Evolutionary conservation across 306 rosid species (phyloP), one percentile per base, ranked within the genome.

Genomic region (Carpinus fangiana): DNA sequence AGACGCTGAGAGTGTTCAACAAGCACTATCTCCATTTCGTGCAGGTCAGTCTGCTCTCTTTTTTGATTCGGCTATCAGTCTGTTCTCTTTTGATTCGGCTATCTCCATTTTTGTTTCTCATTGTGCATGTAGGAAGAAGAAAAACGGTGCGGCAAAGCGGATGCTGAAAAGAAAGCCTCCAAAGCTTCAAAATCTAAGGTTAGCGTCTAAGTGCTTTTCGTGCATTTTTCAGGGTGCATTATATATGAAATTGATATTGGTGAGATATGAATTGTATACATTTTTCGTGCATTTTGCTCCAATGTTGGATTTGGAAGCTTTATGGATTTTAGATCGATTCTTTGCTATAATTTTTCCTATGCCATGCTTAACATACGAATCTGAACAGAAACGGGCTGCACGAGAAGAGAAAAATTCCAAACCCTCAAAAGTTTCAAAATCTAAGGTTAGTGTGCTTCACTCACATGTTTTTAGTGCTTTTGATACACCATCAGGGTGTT

Each of bases 21-120:
- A 93, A 89, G 73, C 77, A 95, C 64, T 95, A 93, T 64, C 98
- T 95, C 57, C 88, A 87, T 73, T 86, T 86, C 17, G 90, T 95
- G 18, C 98, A 95, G 98, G 98, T 92, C 65, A 56, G 85, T 74
- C 36, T 9, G 55, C 0, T 0, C 52, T 57, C 26, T 50, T 52
- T 50, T 52, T 67, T 45, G 36, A 31, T 26, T 82, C 6, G 16
- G 5, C 14, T 12, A 64, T 51, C 45, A 56, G 85, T 74, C 36
- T 9, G 64, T 0, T 0, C 52, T 57, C 26, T 50, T 52, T 31
- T 31, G 36, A 31, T 26, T 82, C 6, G 12, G 5, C 14, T 12
- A 64, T 51, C 45, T 31, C 34, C 34, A 31, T 23, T 21, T 4
- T 28, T 28, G 52, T 46, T 52, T 34, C 53, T 34, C 8, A 72